phyloP scores from a whole-genome alignment of 1,284 basidiomycete species.

The Rhodotorula sp. region DNA sequence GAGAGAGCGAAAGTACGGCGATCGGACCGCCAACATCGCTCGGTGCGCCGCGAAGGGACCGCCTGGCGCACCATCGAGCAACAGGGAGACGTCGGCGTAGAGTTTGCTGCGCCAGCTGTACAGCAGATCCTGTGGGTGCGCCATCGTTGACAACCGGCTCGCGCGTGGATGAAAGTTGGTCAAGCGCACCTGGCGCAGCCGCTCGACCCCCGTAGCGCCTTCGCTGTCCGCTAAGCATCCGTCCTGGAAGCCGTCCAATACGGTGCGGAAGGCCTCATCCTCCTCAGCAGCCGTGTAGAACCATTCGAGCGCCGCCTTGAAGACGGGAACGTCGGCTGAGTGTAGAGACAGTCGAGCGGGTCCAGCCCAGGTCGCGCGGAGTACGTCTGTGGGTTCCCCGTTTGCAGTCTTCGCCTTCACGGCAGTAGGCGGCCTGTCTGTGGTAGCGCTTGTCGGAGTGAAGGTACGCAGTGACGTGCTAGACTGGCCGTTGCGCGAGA shows the following conservation, averaged over 20 bases:
- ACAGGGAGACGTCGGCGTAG: conserved; percentile 82
- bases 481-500: conserved; percentile 17
- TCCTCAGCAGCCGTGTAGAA: conserved; percentile 78
- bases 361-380: too few species aligned
- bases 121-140: conserved; percentile 70
- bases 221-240: conserved; percentile 46
- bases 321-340: conserved; percentile 34
- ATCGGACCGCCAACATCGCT: conserved; percentile 85
- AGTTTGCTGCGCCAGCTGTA: conserved; percentile 94
- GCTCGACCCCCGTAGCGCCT: conserved; percentile 10
- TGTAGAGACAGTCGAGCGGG: not conserved
- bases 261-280: conserved; percentile 82
- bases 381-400: too few species aligned
- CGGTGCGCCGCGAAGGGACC: conserved; percentile 87
- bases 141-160: conserved; percentile 33
- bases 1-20: conserved; percentile 77
- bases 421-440: not conserved
- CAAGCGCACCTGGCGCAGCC: conserved; percentile 31
- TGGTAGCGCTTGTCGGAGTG: conserved; percentile 1
- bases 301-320: conserved; percentile 69
- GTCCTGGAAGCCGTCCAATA: conserved; percentile 69
- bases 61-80: conserved; percentile 62
- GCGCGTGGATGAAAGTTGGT: not conserved
- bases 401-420: too few species aligned
- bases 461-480: conserved; percentile 16